Percentiles rank a stretch among this genome's conserved stretches.
Evolutionary conservation across 2,329 filamentous ascomycete genomes (phyloP).

Genomic region (Fusarium albosuccineum): DNA sequence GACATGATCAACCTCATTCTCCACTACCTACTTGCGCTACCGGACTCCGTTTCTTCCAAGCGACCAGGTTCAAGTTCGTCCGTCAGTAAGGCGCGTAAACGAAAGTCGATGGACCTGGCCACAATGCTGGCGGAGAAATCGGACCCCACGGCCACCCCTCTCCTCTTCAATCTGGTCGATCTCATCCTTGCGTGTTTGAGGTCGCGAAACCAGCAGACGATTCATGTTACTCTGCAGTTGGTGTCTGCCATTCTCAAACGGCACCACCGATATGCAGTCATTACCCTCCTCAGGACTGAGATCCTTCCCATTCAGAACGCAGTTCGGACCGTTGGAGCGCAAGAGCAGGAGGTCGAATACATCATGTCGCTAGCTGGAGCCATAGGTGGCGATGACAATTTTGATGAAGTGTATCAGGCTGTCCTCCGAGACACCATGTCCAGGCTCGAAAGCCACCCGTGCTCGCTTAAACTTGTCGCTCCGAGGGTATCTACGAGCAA

Average conservation of each 20-base stretch:
- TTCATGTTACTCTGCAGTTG: slow-evolving; percentile 88
- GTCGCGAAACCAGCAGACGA: slow-evolving; percentile 88
- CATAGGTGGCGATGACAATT: slow-evolving; percentile 76
- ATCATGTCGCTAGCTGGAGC: slow-evolving; percentile 76
- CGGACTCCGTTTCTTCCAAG: slow-evolving; percentile 63
- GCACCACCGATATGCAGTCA: slow-evolving; percentile 88
- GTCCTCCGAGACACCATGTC: slow-evolving; percentile 79
- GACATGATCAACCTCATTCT: slow-evolving; percentile 95
- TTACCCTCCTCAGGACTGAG: slow-evolving; percentile 79
- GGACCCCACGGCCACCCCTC: slow-evolving; percentile 80
- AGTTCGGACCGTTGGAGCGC: slow-evolving; percentile 77
- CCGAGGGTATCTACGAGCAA: slow-evolving; percentile 70
- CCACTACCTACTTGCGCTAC: slow-evolving; percentile 88
- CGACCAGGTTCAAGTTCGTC: slow-evolving; percentile 60
- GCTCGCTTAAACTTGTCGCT: slow-evolving; percentile 76
- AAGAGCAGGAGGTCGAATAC: slow-evolving; percentile 80
- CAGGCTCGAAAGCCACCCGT: slow-evolving; percentile 78
- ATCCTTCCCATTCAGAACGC: slow-evolving; percentile 65
- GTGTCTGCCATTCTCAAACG: slow-evolving; percentile 87
- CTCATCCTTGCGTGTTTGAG: slow-evolving; percentile 86
- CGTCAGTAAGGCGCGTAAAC: slow-evolving; percentile 78
- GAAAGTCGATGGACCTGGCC: slow-evolving; percentile 90
- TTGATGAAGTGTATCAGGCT: slow-evolving; percentile 79
- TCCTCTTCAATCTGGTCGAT: slow-evolving; percentile 94
- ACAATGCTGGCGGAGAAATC: slow-evolving; percentile 82